phyloP scores from a whole-genome alignment of 768 basidiomycete species.

The Tylopilus subfusipes region DNA sequence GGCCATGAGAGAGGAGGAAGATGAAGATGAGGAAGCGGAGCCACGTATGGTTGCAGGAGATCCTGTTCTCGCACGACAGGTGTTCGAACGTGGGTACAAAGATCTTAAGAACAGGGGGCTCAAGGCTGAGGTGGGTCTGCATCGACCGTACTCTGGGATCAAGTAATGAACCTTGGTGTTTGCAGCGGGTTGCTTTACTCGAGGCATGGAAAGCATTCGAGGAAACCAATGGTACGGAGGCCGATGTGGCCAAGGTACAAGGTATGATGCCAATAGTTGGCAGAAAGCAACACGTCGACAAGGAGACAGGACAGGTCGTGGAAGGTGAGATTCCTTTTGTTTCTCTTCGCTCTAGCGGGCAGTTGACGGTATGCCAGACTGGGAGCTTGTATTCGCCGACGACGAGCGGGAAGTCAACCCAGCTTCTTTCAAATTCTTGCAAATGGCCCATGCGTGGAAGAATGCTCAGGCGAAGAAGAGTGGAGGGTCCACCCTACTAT shows the following conservation, averaged over 20 bases:
- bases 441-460: conserved; percentile 94
- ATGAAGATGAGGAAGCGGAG: conserved; percentile 50
- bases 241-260: conserved; percentile 78
- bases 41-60: conserved; percentile 70
- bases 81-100: conserved; percentile 86
- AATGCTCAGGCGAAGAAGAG: conserved; percentile 44
- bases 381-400: conserved; percentile 94
- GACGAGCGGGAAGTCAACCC: conserved; percentile 94
- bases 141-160: neutral
- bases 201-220: conserved; percentile 97
- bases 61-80: conserved; percentile 60
- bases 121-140: conserved; percentile 75
- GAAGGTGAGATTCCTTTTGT: conserved; percentile 56
- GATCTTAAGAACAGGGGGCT: conserved; percentile 77
- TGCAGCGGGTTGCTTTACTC: conserved; percentile 83
- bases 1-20: conserved; percentile 67
- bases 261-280: conserved; percentile 91
- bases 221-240: conserved; percentile 67
- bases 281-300: conserved; percentile 79
- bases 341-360: neutral
- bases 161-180: conserved; percentile 2
- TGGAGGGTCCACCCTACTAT: conserved; percentile 35
- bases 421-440: conserved; percentile 91
- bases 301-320: conserved; percentile 78
- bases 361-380: conserved; percentile 51